Conservation (phyloP, 2,329 filamentous ascomycete genomes). For the Fonsecaea pugnacius region DNA sequence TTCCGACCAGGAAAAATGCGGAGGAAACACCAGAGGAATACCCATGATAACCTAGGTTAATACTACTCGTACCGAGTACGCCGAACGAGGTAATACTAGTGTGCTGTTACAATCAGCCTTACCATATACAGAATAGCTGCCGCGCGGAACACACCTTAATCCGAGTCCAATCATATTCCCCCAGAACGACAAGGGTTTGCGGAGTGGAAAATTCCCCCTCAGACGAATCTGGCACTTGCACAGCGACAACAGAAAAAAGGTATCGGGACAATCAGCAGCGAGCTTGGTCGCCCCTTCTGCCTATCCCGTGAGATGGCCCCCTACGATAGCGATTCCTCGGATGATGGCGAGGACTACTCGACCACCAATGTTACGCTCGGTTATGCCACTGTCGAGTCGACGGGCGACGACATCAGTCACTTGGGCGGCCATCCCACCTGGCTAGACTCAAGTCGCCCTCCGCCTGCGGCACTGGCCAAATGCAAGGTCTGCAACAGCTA, state of each 20-base stretch:
- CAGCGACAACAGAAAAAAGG: not conserved
- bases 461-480: slow-evolving; percentile 76
- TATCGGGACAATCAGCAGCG: not conserved
- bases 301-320: slow-evolving; percentile 62
- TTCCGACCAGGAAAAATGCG: slow-evolving; percentile 3
- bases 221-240: not conserved
- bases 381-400: slow-evolving; percentile 79
- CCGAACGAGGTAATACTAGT: not conserved
- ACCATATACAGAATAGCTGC: slow-evolving; percentile 6
- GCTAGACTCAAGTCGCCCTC: slow-evolving; percentile 72
- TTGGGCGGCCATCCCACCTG: slow-evolving; percentile 85
- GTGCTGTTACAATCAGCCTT: not conserved
- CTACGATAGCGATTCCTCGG: slow-evolving; percentile 82
- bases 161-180: not conserved
- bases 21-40: not conserved
- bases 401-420: slow-evolving; percentile 82
- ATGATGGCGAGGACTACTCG: slow-evolving; percentile 62
- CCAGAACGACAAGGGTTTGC: not conserved
- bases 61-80: too few species aligned
- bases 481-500: slow-evolving; percentile 85
- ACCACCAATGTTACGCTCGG: slow-evolving; percentile 85
- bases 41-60: too few species aligned
- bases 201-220: not conserved
- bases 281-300: not conserved
- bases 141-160: slow-evolving; percentile 25